Base-by-base conservation (phyloP, 2,329 filamentous ascomycete species). In the Cercospora nicotianae region DNA sequence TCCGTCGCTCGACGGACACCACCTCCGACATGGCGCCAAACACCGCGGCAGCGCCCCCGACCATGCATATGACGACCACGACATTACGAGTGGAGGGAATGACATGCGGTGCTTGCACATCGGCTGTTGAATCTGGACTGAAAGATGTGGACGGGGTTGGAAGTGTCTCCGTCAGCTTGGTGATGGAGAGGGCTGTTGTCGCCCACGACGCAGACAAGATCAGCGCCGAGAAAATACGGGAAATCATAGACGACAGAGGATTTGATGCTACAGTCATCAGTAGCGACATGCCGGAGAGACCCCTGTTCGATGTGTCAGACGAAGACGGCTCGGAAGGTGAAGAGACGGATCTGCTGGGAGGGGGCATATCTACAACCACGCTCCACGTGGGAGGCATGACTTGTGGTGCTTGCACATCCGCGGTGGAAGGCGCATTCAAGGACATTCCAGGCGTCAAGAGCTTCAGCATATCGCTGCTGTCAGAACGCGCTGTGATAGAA, bases 151-250 rank as follows among this genome's bases (percentile, higher is more conserved):
- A 90, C 48, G 94, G 95, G 66, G 89, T 95, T 3, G 92, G 91
- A 69, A 93, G 86, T 74, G 93, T 98, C 53, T 96, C 93, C 2
- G 91, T 99, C 75, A 97, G 93, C 80, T 83, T 99, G 75, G 92
- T 97, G 71, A 96, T 98, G 92, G 94, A 96, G 81, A 89, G 94
- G 69, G 95, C 94, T 16, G 94, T 98, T 48, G 85, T 98, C 45
- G 90, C 93, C 79, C 95, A 99, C 81, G 90, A 99, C 79, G 90
- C 92, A 2, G 82, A 87, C 63, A 86, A 86, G 69, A 87, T 98
- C 64, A 83, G 92, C 12, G 88, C 93, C 68, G 90, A 93, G 39
- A 82, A 90, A 72, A 87, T 98, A 66, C 87, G 87, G 77, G 92
- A 96, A 69, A 92, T 92, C 51, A 94, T 97, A 72, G 93, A 97